Evolutionary conservation across 345 rosid genomes (phyloP).

Genomic region (Populus nigra): DNA sequence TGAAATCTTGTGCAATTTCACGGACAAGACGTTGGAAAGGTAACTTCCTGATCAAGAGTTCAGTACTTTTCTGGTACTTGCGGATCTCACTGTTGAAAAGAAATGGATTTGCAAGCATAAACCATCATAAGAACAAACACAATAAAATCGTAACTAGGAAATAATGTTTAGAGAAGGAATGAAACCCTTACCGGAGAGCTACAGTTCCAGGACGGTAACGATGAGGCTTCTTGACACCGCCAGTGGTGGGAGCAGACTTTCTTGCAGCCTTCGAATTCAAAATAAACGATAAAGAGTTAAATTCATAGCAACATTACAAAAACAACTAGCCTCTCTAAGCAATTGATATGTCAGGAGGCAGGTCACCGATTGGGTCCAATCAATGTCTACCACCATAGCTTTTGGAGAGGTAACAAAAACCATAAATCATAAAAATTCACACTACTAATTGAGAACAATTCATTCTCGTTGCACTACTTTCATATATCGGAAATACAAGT

Average conservation of each 20-base stretch:
- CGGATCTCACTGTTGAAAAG: constrained; percentile 38
- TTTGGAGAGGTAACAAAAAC: no score
- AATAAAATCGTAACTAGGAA: neutral
- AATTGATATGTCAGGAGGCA: no score
- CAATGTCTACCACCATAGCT: no score
- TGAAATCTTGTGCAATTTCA: constrained; percentile 61
- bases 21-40: constrained; percentile 62
- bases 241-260: constrained; percentile 61
- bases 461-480: no score
- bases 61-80: constrained; percentile 53
- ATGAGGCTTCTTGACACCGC: constrained; percentile 65
- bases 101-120: neutral
- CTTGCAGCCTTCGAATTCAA: constrained; percentile 45
- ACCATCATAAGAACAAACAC: neutral
- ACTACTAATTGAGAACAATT: no score
- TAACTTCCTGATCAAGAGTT: constrained; percentile 49
- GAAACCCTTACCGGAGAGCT: constrained; percentile 41
- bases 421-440: no score
- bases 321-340: neutral
- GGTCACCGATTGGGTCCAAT: no score
- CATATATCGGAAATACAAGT: no score
- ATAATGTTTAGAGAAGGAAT: neutral
- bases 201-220: constrained; percentile 57
- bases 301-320: neutral
- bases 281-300: neutral